Evolutionary conservation across 2,329 filamentous ascomycete genomes (phyloP).

Genomic region (Aphanoascus verrucosus): DNA sequence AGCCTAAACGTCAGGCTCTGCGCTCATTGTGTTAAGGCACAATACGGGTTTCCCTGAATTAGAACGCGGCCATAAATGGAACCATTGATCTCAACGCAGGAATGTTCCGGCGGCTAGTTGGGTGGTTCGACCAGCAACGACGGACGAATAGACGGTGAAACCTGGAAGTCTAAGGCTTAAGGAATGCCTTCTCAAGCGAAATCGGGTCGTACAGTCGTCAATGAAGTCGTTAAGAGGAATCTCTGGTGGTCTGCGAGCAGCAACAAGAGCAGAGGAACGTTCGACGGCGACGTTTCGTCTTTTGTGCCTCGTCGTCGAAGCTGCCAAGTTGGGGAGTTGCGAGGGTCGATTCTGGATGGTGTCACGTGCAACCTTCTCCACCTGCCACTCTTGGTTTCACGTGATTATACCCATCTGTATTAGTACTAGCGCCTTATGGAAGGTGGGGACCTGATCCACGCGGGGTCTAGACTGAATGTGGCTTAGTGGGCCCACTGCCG

Average conservation of each 20-base stretch:
- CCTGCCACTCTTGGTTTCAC: slow-evolving; percentile 1
- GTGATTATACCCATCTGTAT: not conserved
- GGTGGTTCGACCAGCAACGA: slow-evolving; percentile 1
- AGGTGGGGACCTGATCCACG: slow-evolving; percentile 1
- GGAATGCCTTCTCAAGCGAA: not conserved
- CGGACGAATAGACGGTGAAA: slow-evolving; percentile 4
- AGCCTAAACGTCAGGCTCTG: not conserved
- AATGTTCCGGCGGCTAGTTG: not conserved
- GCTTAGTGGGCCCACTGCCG: not conserved
- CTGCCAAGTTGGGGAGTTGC: not conserved
- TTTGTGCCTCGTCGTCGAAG: not conserved
- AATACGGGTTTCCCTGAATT: not conserved
- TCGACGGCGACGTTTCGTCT: too few relatives aligned
- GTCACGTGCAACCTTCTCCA: slow-evolving; percentile 1
- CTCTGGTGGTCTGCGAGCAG: not conserved
- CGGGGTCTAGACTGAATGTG: not conserved
- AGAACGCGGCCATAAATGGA: not conserved
- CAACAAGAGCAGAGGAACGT: too few relatives aligned
- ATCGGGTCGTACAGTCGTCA: not conserved
- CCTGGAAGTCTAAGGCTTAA: slow-evolving; percentile 1
- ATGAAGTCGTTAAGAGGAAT: not conserved
- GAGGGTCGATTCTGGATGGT: not conserved
- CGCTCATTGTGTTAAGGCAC: not conserved
- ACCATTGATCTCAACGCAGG: not conserved
- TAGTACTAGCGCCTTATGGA: not conserved